phyloP scores from a whole-genome alignment of 2,329 filamentous ascomycete species.

The Paraconiothyrium brasiliense region DNA sequence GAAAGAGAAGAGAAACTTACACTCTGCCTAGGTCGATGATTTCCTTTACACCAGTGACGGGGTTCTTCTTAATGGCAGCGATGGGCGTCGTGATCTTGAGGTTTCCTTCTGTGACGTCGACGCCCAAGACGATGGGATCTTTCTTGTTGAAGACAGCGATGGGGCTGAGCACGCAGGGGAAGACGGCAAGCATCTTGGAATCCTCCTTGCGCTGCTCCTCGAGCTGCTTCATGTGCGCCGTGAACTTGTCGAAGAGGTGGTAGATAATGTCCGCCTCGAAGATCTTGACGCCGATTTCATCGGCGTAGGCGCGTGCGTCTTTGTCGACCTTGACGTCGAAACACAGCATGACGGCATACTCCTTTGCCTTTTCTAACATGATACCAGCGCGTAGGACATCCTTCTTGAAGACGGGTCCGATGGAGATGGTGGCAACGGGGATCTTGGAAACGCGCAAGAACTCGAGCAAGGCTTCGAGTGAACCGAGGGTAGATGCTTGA shows the following conservation, averaged over 20 bases:
- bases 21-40: slow-evolving; percentile 88
- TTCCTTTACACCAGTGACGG: slow-evolving; percentile 82
- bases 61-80: slow-evolving; percentile 83
- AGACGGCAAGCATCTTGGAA: slow-evolving; percentile 92
- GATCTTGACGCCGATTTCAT: slow-evolving; percentile 94
- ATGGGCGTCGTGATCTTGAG: slow-evolving; percentile 90
- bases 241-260: slow-evolving; percentile 96
- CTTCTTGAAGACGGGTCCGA: slow-evolving; percentile 96
- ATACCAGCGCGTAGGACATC: slow-evolving; percentile 93
- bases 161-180: slow-evolving; percentile 89
- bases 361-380: slow-evolving; percentile 95
- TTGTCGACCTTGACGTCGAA: slow-evolving; percentile 99
- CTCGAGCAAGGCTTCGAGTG: slow-evolving; percentile 92
- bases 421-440: slow-evolving; percentile 95
- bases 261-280: slow-evolving; percentile 99
- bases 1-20: slow-evolving; percentile 65
- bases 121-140: slow-evolving; percentile 90
- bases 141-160: slow-evolving; percentile 99
- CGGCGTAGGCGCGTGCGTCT: slow-evolving; percentile 88
- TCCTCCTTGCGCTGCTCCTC: slow-evolving; percentile 95
- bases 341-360: slow-evolving; percentile 98
- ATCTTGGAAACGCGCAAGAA: slow-evolving; percentile 97
- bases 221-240: slow-evolving; percentile 88
- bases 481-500: slow-evolving; percentile 96
- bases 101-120: slow-evolving; percentile 92